These are phyloP conservation scores for Colletotrichum theobromicola DNA, from an alignment of 2,329 filamentous ascomycete species.

Conservation along the genomic window DNA sequence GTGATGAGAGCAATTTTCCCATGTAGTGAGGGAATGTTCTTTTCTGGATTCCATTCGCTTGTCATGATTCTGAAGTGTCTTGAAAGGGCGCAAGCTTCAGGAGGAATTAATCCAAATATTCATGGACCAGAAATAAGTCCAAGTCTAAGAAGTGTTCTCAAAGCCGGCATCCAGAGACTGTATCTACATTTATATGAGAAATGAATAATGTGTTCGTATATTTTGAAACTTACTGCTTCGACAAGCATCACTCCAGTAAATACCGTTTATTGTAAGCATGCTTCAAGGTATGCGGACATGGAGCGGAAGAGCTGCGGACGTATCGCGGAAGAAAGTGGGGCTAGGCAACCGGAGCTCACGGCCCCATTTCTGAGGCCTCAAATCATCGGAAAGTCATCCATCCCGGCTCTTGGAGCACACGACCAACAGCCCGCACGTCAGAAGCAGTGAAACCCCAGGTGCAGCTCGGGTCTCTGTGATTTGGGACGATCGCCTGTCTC, in stretches of 20 bases:
- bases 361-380: not conserved
- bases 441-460: not conserved
- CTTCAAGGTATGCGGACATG: not conserved
- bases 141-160: too few relatives aligned
- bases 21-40: constrained; percentile 18
- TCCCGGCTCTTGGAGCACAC: not conserved
- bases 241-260: too few relatives aligned
- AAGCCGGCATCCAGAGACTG: too few relatives aligned
- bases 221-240: too few relatives aligned
- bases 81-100: too few relatives aligned
- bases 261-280: not conserved
- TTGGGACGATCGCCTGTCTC: not conserved
- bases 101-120: too few relatives aligned
- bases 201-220: too few relatives aligned
- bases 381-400: not conserved
- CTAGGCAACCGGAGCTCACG: not conserved
- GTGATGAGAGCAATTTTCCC: constrained; percentile 30
- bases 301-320: not conserved
- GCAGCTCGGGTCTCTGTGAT: not conserved
- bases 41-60: not conserved
- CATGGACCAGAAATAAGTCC: too few relatives aligned
- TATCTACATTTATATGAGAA: too few relatives aligned
- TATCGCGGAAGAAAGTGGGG: not conserved
- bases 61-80: not conserved
- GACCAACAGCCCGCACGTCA: not conserved